These are phyloP conservation scores for Aspergillus clavatus DNA, from an alignment of 2,329 filamentous ascomycete genomes.

Conservation along the genomic window DNA sequence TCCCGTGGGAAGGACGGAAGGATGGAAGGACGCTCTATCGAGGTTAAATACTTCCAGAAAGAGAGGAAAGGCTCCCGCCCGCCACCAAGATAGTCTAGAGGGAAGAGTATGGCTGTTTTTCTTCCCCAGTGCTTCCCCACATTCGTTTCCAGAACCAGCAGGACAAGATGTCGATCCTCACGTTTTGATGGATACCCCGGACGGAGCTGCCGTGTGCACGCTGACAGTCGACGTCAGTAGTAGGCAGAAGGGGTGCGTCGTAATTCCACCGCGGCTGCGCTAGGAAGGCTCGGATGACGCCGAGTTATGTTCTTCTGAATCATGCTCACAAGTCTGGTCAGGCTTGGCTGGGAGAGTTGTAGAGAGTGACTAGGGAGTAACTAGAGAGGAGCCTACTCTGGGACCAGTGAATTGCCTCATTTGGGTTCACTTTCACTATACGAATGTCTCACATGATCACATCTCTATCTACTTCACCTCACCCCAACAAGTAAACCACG, in stretches of 20 bases:
- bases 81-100: not conserved
- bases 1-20: too few relatives aligned
- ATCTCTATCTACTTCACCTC: too few relatives aligned
- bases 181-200: not conserved
- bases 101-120: not conserved
- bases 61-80: too few relatives aligned
- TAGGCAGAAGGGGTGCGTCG: not conserved
- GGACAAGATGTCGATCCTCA: conserved; percentile 8
- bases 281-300: not conserved
- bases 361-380: too few relatives aligned
- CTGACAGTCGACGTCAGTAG: not conserved
- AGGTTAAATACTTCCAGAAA: not conserved
- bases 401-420: too few relatives aligned
- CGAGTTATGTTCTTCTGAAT: too few relatives aligned
- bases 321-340: too few relatives aligned
- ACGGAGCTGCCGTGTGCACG: not conserved
- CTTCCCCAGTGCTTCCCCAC: conserved; percentile 1
- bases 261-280: not conserved
- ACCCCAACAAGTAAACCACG: too few relatives aligned
- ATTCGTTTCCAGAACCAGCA: conserved; percentile 10
- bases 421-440: too few relatives aligned
- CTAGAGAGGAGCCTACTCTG: too few relatives aligned
- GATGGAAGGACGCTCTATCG: not conserved
- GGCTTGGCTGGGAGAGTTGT: too few relatives aligned
- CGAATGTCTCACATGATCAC: too few relatives aligned